Conservation (phyloP, 345 rosid genomes). For the Toxicodendron radicans region DNA sequence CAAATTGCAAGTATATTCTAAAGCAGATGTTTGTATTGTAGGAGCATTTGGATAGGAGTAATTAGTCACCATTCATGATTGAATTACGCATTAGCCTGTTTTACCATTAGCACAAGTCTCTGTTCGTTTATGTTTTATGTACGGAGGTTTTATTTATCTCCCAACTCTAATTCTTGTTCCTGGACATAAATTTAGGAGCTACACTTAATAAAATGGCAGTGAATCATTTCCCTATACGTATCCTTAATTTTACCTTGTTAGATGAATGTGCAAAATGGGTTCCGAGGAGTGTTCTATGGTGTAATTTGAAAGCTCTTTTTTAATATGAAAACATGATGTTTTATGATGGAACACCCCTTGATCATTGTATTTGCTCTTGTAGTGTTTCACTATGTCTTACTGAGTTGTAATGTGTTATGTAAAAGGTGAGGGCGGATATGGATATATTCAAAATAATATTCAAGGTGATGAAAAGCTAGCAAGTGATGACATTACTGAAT, state of each 20-base stretch:
- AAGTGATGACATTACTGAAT: conserved; percentile 12
- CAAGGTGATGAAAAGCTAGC: conserved; percentile 26
- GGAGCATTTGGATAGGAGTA: not conserved
- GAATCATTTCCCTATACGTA: not conserved
- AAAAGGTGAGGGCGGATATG: conserved; percentile 25
- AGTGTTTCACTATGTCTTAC: not conserved
- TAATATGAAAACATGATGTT: not conserved
- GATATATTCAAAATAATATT: conserved; percentile 5
- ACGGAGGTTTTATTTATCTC: not conserved
- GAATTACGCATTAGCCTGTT: too few species aligned
- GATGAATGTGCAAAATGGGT: not conserved
- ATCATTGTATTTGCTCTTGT: not conserved
- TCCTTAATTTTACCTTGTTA: too few species aligned
- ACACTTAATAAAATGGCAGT: not conserved
- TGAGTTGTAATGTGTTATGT: conserved; percentile 3
- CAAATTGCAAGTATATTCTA: not conserved
- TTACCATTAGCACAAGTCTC: too few species aligned
- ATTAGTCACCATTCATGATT: not conserved
- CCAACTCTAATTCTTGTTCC: not conserved
- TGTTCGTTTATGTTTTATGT: too few species aligned
- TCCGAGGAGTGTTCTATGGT: not conserved
- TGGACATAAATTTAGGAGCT: not conserved
- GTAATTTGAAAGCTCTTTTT: not conserved
- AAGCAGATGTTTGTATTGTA: not conserved
- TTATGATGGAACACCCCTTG: not conserved